A percentile compares a stretch with the other conserved stretches of the same genome.
These are phyloP conservation scores for Pestalotiopsis sp. DNA, from an alignment of 2,329 filamentous ascomycete genomes.

Conservation along the genomic window DNA sequence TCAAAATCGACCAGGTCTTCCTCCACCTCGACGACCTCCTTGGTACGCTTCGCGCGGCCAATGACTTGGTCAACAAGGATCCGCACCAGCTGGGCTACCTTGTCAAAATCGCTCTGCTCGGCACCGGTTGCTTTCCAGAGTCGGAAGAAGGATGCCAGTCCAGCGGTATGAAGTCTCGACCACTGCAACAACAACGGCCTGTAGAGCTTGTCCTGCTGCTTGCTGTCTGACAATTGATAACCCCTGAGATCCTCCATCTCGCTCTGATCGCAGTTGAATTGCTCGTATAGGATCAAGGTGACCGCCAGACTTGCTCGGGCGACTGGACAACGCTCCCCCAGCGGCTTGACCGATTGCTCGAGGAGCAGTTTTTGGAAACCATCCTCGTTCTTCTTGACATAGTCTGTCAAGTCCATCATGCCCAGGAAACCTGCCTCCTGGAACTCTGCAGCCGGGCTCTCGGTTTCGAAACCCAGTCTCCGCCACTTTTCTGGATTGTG, in stretches of 20 bases:
- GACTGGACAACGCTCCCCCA: constrained; percentile 79
- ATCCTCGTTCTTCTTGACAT: constrained; percentile 88
- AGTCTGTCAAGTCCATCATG: constrained; percentile 97
- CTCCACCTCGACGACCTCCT: constrained; percentile 84
- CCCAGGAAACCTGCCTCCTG: constrained; percentile 84
- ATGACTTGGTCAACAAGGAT: constrained; percentile 91
- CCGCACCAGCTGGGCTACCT: constrained; percentile 87
- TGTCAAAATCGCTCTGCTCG: constrained; percentile 84
- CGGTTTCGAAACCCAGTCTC: constrained; percentile 86
- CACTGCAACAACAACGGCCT: constrained; percentile 88
- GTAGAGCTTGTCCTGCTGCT: constrained; percentile 85
- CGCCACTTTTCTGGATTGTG: constrained; percentile 94
- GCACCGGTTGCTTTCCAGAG: constrained; percentile 92
- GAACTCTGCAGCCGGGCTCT: constrained; percentile 86
- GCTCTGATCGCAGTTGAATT: constrained; percentile 89
- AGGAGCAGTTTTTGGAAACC: constrained; percentile 88
- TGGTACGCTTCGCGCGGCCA: constrained; percentile 77
- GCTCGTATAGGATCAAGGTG: constrained; percentile 87
- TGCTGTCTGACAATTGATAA: constrained; percentile 74
- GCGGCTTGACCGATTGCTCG: constrained; percentile 78
- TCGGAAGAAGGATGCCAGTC: constrained; percentile 84
- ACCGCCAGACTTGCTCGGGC: constrained; percentile 85
- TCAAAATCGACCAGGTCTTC: constrained; percentile 87
- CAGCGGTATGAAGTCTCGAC: constrained; percentile 85
- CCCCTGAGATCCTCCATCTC: constrained; percentile 78